Evolutionary conservation across 2,329 filamentous ascomycete species (phyloP), one percentile per base, ranked within the genome.

Genomic region (Penicillium corylophilum): DNA sequence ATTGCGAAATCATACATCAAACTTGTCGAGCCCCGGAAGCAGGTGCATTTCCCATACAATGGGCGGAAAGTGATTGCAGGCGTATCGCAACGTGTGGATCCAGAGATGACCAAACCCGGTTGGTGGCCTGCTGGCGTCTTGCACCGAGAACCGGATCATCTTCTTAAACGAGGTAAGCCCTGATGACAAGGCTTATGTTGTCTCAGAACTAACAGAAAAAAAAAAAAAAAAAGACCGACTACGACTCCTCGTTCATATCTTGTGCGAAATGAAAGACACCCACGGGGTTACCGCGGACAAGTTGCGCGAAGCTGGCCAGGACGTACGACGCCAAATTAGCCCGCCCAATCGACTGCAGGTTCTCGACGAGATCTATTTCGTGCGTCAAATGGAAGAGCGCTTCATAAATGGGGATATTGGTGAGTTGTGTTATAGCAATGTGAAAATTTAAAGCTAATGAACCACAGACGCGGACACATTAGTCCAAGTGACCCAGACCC

Each of bases 11-110:
- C 69, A 4, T 77, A 75, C 53, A 76, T 79, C 51, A 78, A 74
- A 53, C 65, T 71, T 5, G 75, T 77, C 23, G 73, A 78, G 43
- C 76, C 75, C 3, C 69, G 72, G 29, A 79, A 78, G 61, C 76
- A 78, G 61, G 73, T 74, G 2, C 74, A 71, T 43, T 72, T 75
- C 56, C 77, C 76, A 2, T 79, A 79, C 58, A 79, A 78, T 57
- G 76, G 68, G 33, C 63, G 64, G 13, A 69, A 64, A 39, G 56
- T 64, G 15, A 63, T 69, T 26, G 60, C 60, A 1, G 68, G 68
- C 6, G 56, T 61, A 2, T 61, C 67, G 7, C 64, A 68, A 44
- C 59, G 65, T 31, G 61, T 68, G 13, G 63, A 70, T 36, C 68
- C 68, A 1, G 68, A 71, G 46, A 44, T 59, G 40, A 71, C 68